Base-by-base conservation (phyloP, 768 basidiomycete species). In the Mycena sanguinolenta region DNA sequence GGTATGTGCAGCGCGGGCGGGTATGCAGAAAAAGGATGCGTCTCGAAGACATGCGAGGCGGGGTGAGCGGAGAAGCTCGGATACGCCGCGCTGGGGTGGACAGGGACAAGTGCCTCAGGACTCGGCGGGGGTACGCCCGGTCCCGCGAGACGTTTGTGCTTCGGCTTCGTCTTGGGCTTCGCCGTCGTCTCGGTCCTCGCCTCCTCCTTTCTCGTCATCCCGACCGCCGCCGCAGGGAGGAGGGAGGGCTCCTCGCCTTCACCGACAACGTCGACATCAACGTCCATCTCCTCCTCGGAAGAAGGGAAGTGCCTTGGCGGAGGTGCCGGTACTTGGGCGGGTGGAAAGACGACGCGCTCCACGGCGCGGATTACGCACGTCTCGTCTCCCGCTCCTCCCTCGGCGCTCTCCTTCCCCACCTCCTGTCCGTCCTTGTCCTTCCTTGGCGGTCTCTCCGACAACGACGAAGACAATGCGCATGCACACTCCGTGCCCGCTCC, bases 401-500 rank as follows among this genome's bases (percentile, higher is more conserved):
- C n/a, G 21, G 32, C 27, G 28, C 8, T 69, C 23, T 42, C 57
- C 79, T 36, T 21, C 58, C 38, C 21, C 9, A 2, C 21, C 36
- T 21, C 16, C 13, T 14, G 3, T n/a, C n/a, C 57, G 57, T 36
- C 36, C 23, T 9, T 58, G 32, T 39, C 57, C 4, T 12, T 39
- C 32, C 25, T 38, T 14, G 36, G n/a, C 13, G 34, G 5, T 7
- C 21, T 8, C 7, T n/a, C 32, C 32, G 32, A 34, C 32, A 4
- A 4, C 4, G 32, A 34, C 32, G 32, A 4, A 34, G 32, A 34
- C 28, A 92, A 77, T 3, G 88, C 91, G 73, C 93, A 94, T 61
- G 91, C 89, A 36, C 82, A 83, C 5, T 90, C 85, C 7, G 83
- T 83, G 5, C 90, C 85, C 7, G 83, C 83, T 13, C 87, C 82